Conservation (phyloP, 2,329 filamentous ascomycete species). For the Sporothrix protearum region DNA sequence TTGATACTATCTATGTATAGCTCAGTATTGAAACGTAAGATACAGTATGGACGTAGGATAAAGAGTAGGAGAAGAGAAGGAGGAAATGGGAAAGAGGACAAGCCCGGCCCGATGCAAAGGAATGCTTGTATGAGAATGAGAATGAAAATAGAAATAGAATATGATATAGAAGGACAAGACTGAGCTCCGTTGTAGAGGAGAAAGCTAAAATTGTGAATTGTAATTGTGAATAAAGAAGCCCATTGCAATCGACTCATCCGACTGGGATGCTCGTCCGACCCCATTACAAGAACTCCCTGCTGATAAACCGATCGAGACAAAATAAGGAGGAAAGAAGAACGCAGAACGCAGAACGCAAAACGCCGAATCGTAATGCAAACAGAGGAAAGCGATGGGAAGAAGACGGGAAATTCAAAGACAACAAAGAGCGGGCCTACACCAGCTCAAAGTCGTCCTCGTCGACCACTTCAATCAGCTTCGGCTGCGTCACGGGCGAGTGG, state of each 20-base stretch:
- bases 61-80: background rate
- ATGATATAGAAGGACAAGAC: background rate
- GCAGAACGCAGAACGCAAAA: too few relatives aligned
- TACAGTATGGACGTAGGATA: background rate
- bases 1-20: background rate
- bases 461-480: background rate
- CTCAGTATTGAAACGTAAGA: too few relatives aligned
- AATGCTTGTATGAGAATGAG: background rate
- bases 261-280: background rate
- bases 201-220: too few relatives aligned
- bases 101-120: background rate
- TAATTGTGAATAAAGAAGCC: background rate
- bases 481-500: background rate
- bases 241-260: background rate
- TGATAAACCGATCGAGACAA: background rate
- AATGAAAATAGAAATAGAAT: background rate
- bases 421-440: conserved; percentile 9
- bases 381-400: too few relatives aligned
- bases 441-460: conserved; percentile 32
- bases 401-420: background rate
- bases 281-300: conserved; percentile 7
- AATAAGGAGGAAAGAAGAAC: background rate
- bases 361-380: too few relatives aligned
- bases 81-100: background rate
- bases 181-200: background rate